Conservation (phyloP, 2,329 filamentous ascomycete genomes). For the Ascochyta koolunga region DNA sequence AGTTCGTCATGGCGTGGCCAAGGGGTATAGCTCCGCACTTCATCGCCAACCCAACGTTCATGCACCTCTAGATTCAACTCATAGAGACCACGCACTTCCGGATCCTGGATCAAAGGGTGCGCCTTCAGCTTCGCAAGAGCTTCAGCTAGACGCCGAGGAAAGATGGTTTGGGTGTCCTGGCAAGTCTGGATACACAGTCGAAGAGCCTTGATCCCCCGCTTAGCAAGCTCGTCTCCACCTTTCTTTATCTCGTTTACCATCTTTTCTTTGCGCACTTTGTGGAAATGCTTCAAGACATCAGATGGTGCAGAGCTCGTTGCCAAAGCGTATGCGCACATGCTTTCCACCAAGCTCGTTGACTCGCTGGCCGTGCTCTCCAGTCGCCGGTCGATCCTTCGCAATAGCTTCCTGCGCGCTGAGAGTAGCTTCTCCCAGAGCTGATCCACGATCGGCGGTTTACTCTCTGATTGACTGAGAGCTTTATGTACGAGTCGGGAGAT, state of each 20-base stretch:
- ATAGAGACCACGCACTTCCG: conserved; percentile 67
- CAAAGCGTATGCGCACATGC: conserved; percentile 81
- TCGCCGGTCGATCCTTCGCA: conserved; percentile 67
- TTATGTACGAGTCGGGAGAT: conserved; percentile 77
- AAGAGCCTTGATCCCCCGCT: conserved; percentile 68
- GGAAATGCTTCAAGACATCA: conserved; percentile 80
- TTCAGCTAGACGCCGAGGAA: conserved; percentile 74
- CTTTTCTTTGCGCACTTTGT: conserved; percentile 72
- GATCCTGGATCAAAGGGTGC: conserved; percentile 73
- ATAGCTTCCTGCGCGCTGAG: conserved; percentile 66
- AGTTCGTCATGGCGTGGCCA: conserved; percentile 83
- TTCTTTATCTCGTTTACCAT: conserved; percentile 68
- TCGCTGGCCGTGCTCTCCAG: conserved; percentile 47
- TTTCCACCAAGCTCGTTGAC: conserved; percentile 66
- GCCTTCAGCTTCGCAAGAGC: conserved; percentile 72
- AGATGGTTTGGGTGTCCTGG: conserved; percentile 75
- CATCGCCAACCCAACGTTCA: conserved; percentile 79
- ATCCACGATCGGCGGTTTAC: conserved; percentile 62
- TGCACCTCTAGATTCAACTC: conserved; percentile 79
- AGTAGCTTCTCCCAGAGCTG: conserved; percentile 68
- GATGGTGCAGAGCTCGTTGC: conserved; percentile 78
- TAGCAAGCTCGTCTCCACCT: conserved; percentile 51
- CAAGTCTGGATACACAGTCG: conserved; percentile 78
- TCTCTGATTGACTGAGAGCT: conserved; percentile 64
- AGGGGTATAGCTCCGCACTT: conserved; percentile 83